phyloP scores from a whole-genome alignment of 495 filamentous ascomycete genomes.

The Talaromyces proteolyticus region DNA sequence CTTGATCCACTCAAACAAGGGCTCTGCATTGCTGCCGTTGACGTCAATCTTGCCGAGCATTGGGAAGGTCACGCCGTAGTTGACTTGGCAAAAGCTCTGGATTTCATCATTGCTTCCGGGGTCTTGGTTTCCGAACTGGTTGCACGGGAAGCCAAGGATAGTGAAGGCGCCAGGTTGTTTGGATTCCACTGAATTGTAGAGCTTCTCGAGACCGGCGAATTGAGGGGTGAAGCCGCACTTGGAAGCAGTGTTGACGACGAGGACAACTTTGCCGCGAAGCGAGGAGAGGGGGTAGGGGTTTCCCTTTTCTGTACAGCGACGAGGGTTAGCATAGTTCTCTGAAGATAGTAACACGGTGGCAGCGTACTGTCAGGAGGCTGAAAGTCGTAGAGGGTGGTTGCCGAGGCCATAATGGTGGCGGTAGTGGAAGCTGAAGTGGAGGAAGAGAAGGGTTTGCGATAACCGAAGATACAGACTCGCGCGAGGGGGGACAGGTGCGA shows the following conservation, averaged over 20 bases:
- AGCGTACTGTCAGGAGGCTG: slow-evolving; percentile 71
- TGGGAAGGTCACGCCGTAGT: slow-evolving; percentile 94
- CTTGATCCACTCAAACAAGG: slow-evolving; percentile 88
- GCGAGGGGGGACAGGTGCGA: background rate
- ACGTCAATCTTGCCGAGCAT: slow-evolving; percentile 88
- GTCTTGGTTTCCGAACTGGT: slow-evolving; percentile 92
- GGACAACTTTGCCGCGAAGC: slow-evolving; percentile 84
- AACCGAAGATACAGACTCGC: too few species aligned
- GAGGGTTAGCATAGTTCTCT: slow-evolving; percentile 7
- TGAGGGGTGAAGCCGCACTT: slow-evolving; percentile 99
- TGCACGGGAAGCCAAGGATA: slow-evolving; percentile 96
- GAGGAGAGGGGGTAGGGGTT: slow-evolving; percentile 57
- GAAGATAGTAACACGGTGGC: background rate
- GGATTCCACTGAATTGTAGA: slow-evolving; percentile 73
- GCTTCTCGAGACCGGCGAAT: slow-evolving; percentile 81
- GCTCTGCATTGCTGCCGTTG: slow-evolving; percentile 77
- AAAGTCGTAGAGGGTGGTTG: slow-evolving; percentile 88
- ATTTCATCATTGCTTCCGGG: slow-evolving; percentile 87
- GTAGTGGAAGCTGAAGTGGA: background rate
- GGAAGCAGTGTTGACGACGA: slow-evolving; percentile 96
- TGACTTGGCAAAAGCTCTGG: slow-evolving; percentile 84
- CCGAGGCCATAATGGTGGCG: slow-evolving; percentile 70
- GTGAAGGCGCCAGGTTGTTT: slow-evolving; percentile 68
- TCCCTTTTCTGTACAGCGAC: slow-evolving; percentile 60
- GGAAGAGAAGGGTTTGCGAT: too few species aligned